Evolutionary conservation across 1,284 basidiomycete genomes (phyloP), one percentile per base, ranked within the genome.

Genomic region (Ceratobasidium sp.): DNA sequence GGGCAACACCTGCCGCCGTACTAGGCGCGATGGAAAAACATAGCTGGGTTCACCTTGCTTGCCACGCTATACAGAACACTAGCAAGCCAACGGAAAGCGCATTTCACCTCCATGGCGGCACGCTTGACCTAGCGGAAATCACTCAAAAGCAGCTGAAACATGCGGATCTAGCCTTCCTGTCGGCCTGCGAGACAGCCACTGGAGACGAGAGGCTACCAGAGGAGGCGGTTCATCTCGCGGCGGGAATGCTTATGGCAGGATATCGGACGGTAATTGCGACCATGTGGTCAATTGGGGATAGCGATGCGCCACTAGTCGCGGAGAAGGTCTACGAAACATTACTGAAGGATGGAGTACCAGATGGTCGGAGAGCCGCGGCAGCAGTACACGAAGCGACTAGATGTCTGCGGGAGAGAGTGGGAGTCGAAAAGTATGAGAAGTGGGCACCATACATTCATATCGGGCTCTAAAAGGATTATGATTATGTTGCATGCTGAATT

Each of bases 21-120:
- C 35, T 67, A 16, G n/a, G 13, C 1, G 52, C 21, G 23, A 44
- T 55, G 18, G 50, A 43, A 16, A 18, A 44, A 16, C 18, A 28
- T 23, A 49, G 52, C 23, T 67, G 64, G 64, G 64, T 67, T 14
- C 64, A 67, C 52, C 21, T 67, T 18, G 64, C 64, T 14, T 67
- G 50, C 26, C 64, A 67, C 28, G 64, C 50, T 2, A 23, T 5
- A 18, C 64, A 67, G 50, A 21, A 67, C 28, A 11, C 30, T 3
- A 14, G 16, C 18, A 50, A 67, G 16, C 64, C 64, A 3, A 44
- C 50, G 11, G 16, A 44, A 35, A 67, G 64, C 49, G 64, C n/a
- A 13, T 67, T 67, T 18, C 44, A 26, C 52, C 32, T 66, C 7
- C 49, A 66, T 6, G 49, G 54, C 28, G 63, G 63, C 32, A 52